Percentiles rank a stretch among this genome's conserved stretches.
These are phyloP conservation scores for Salvia miltiorrhiza DNA, from an alignment of 257 asterid species.

Conservation along the genomic window DNA sequence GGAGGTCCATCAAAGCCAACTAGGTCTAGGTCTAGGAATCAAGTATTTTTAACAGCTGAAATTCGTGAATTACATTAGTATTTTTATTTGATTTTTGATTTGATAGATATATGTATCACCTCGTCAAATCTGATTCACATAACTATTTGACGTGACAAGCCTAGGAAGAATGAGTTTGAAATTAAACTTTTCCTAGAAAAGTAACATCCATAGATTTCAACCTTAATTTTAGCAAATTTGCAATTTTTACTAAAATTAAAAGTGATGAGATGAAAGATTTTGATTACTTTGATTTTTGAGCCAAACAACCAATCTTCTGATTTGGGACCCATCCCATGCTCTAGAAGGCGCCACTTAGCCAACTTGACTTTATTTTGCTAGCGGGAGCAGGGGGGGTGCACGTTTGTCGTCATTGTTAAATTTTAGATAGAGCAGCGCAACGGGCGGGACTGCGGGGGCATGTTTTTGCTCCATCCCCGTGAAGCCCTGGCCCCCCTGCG, in stretches of 20 bases:
- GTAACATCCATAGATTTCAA: background rate
- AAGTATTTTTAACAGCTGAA: background rate
- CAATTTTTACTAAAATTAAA: no score
- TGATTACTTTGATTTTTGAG: background rate
- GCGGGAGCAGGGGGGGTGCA: constrained; percentile 4
- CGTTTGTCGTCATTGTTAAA: constrained; percentile 21
- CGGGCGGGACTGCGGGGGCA: constrained; percentile 23
- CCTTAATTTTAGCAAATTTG: background rate
- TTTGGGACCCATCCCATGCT: constrained; percentile 16
- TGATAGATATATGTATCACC: background rate
- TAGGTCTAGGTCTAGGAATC: background rate
- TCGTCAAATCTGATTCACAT: background rate
- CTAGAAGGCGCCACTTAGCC: constrained; percentile 24
- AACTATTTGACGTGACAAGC: constrained; percentile 8
- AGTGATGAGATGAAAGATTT: background rate
- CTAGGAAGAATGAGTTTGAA: background rate
- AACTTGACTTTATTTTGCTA: constrained; percentile 16
- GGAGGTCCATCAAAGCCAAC: background rate
- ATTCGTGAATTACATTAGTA: background rate
- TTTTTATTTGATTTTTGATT: background rate
- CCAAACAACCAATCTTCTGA: background rate
- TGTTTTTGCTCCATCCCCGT: constrained; percentile 34
- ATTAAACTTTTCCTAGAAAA: background rate
- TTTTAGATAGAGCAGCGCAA: constrained; percentile 23
- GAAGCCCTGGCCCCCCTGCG: constrained; percentile 24